Conservation (phyloP, 2,329 filamentous ascomycete genomes). For the Amylocarpus encephaloides region DNA sequence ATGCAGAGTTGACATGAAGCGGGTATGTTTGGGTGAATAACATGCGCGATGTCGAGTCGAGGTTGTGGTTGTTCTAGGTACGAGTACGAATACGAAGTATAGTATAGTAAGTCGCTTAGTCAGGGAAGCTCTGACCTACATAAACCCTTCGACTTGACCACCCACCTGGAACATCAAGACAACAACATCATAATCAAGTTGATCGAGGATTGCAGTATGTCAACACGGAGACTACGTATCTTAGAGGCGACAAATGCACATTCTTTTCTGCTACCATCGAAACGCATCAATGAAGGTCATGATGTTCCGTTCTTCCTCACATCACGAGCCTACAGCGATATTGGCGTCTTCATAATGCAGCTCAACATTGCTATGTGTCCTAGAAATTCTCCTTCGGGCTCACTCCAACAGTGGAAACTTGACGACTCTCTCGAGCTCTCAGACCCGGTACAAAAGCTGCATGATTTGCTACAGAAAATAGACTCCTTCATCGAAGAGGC, state of each 20-base stretch:
- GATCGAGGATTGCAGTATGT: not conserved
- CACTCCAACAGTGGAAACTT: conserved; percentile 46
- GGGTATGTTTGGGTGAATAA: too few species aligned
- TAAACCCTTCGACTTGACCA: too few species aligned
- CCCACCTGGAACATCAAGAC: too few species aligned
- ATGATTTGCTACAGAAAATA: conserved; percentile 58
- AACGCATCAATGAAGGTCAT: conserved; percentile 76
- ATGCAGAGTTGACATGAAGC: too few species aligned
- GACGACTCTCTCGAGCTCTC: conserved; percentile 37
- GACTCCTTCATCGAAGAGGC: conserved; percentile 65
- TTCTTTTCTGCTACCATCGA: conserved; percentile 61
- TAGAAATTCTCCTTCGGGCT: conserved; percentile 40
- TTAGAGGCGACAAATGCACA: conserved; percentile 45
- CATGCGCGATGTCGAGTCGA: too few species aligned
- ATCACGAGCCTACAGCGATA: conserved; percentile 78
- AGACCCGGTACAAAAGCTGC: conserved; percentile 52
- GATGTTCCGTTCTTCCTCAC: conserved; percentile 77
- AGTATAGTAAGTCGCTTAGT: too few species aligned
- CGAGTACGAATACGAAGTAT: too few species aligned
- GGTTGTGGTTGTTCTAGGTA: too few species aligned
- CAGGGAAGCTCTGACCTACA: too few species aligned
- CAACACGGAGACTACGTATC: conserved; percentile 13
- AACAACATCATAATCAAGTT: not conserved
- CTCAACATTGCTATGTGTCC: conserved; percentile 85
- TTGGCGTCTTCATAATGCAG: conserved; percentile 82